Conservation (phyloP, 164 flowering plant species). For the Magnolia kwangsiensis region DNA sequence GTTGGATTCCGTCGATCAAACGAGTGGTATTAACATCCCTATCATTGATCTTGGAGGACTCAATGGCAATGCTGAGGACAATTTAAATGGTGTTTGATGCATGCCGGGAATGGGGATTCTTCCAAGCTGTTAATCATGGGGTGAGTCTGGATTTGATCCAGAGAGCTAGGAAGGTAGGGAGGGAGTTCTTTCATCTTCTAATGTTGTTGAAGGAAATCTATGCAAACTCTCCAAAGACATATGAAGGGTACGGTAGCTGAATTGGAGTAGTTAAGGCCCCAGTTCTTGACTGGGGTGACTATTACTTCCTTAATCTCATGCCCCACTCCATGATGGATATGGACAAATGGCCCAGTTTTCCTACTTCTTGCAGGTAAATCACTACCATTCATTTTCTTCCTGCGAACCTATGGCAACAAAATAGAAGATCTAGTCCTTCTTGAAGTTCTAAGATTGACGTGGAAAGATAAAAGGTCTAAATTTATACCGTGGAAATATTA, state of each 20-base stretch:
- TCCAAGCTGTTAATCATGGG: constrained; percentile 73
- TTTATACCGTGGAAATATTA: no score
- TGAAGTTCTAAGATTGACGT: no score
- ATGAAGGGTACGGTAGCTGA: constrained; percentile 89
- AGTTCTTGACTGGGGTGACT: constrained; percentile 88
- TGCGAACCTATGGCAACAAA: background rate
- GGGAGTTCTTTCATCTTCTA: constrained; percentile 63
- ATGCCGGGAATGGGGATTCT: constrained; percentile 77
- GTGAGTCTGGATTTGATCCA: constrained; percentile 45
- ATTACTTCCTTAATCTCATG: constrained; percentile 65
- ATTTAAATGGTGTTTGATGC: constrained; percentile 30
- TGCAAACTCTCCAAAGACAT: constrained; percentile 70
- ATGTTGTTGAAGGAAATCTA: constrained; percentile 62
- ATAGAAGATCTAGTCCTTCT: no score
- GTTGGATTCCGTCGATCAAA: background rate
- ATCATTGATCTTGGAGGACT: background rate
- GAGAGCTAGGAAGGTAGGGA: constrained; percentile 37
- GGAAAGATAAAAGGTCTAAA: no score
- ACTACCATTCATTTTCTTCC: background rate
- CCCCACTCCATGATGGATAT: constrained; percentile 46
- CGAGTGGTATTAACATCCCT: background rate
- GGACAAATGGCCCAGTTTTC: constrained; percentile 70
- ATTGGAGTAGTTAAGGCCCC: constrained; percentile 71
- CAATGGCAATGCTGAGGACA: background rate
- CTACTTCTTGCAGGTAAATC: constrained; percentile 48